phyloP scores from a whole-genome alignment of 352 stramenopile genomes.

The Elongisporangium anandrum region DNA sequence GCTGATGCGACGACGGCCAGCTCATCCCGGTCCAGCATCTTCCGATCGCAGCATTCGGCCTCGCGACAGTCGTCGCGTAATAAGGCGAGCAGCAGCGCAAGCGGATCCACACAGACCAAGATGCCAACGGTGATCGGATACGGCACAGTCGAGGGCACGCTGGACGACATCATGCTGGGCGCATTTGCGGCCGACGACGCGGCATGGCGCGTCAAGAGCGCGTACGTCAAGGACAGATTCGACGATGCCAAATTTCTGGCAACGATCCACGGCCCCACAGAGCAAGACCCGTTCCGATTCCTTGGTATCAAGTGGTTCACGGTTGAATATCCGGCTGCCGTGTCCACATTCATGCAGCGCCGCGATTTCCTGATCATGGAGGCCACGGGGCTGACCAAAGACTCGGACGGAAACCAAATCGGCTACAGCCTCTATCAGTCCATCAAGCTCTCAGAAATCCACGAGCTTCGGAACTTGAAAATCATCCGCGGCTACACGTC shows the following conservation, averaged over 20 bases:
- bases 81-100: slow-evolving; percentile 9
- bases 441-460: slow-evolving; percentile 25
- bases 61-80: slow-evolving; percentile 6
- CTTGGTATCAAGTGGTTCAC: slow-evolving; percentile 12
- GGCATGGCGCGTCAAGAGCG: slow-evolving; percentile 18
- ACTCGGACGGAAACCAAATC: slow-evolving; percentile 28
- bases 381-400: slow-evolving; percentile 24
- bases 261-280: slow-evolving; percentile 18
- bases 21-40: neutral
- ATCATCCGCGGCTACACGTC: slow-evolving; percentile 40
- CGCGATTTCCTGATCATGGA: slow-evolving; percentile 53
- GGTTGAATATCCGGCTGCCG: slow-evolving; percentile 24
- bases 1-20: neutral
- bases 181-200: slow-evolving; percentile 13
- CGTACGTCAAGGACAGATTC: slow-evolving; percentile 27
- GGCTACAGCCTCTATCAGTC: slow-evolving; percentile 58
- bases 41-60: neutral
- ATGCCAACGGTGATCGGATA: slow-evolving; percentile 7
- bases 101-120: slow-evolving; percentile 4
- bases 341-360: slow-evolving; percentile 35
- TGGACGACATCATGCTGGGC: slow-evolving; percentile 21
- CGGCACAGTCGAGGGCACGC: slow-evolving; percentile 18
- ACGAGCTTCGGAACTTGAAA: slow-evolving; percentile 32
- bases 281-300: slow-evolving; percentile 10
- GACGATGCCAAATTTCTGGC: slow-evolving; percentile 20